Evolutionary conservation across 2,329 filamentous ascomycete genomes (phyloP), one percentile per base, ranked within the genome.

Genomic region (Neurospora crassa): DNA sequence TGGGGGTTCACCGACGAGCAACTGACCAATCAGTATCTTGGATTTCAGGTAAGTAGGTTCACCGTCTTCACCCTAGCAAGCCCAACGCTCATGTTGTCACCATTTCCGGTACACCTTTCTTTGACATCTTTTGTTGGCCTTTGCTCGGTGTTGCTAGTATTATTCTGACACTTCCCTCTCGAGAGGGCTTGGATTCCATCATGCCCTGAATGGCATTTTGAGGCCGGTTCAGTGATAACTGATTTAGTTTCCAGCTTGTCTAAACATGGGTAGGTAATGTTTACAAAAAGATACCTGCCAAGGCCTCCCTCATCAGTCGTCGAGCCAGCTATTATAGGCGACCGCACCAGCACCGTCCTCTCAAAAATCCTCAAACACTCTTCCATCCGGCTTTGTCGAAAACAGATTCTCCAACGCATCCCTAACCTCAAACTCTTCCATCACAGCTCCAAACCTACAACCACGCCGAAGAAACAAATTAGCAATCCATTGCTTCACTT

Each of bases 391-490:
- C 80, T 90, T 91, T 37, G 84, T 86, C 10, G 87, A 89, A 74
- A 93, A 84, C 34, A 93, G 85, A 45, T 86, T 90, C 77, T 91
- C 91, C 70, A 97, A 81, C 29, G 93, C 93, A 82, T 97, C 94
- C 68, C 87, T 84, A 45, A 93, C 87, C 81, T 93, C 91, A 76
- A 89, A 89, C 75, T 89, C 87, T 75, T 90, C 88, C 82, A 89
- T 84, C 3, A 90, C 88, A 20, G 88, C 88, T 40, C 88, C 88
- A 73, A 90, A 90, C 18, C 87, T 90, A 74, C 1, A 53, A 53
- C 12, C 20, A 53, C 20, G 1, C 47, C 47, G 29, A 47, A 29
- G 5, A 24, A 8, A 20, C 69, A 74, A 69, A 10, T 68, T 37
- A 71, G 45, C 37, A n/a, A 40, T 18, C 8, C 59, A 3, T 14